Evolutionary conservation across 75 land plant genomes (phyloP).

Genomic region (Azolla pinnata): DNA sequence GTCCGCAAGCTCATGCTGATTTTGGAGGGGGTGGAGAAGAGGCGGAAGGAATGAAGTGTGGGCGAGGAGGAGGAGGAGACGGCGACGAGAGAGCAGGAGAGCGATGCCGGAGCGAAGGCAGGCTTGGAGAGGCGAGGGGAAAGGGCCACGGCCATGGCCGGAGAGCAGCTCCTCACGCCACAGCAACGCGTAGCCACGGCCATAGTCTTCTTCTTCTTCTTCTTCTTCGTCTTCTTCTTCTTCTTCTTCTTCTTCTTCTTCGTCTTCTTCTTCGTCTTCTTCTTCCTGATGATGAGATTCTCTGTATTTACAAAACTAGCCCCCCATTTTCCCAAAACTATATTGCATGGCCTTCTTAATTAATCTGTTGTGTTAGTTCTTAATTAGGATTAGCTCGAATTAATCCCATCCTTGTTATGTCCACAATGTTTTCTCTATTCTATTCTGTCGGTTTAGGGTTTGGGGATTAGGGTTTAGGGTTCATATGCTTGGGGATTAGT

Average conservation of each 20-base stretch:
- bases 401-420: no score
- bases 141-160: neutral
- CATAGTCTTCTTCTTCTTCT: neutral
- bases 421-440: neutral
- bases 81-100: neutral
- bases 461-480: no score
- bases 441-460: neutral
- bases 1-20: conserved; percentile 87
- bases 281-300: neutral
- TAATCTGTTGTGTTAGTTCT: no score
- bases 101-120: neutral
- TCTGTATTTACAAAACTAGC: neutral
- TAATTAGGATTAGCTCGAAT: no score
- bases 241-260: neutral
- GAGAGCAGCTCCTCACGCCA: conserved; percentile 1
- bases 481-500: neutral
- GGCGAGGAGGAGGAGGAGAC: neutral
- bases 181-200: neutral
- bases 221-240: neutral
- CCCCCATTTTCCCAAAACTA: neutral
- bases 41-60: neutral
- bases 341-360: no score
- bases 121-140: neutral
- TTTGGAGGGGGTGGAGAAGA: neutral
- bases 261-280: neutral